Evolutionary conservation across 352 stramenopile genomes (phyloP).

Genomic region (Phytophthora cactorum): DNA sequence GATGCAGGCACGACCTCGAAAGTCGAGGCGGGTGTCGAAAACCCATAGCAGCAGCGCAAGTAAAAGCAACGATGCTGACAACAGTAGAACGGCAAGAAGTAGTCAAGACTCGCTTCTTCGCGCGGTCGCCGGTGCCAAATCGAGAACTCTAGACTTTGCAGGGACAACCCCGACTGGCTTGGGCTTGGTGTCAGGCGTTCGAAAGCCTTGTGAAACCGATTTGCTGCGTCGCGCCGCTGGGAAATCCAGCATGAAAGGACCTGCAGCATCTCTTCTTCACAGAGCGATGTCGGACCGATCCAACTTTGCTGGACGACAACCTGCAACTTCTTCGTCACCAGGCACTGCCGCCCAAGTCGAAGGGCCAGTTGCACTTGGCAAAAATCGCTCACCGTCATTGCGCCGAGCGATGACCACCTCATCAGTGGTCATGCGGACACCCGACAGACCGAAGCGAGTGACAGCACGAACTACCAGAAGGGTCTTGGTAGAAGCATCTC

Average conservation of each 20-base stretch:
- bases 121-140: conserved; percentile 7
- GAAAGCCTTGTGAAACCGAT: conserved; percentile 7
- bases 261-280: conserved; percentile 13
- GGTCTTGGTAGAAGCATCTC: conserved; percentile 79
- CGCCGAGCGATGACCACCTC: conserved; percentile 25
- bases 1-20: conserved; percentile 17
- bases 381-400: conserved; percentile 1
- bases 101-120: conserved; percentile 22
- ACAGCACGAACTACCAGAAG: conserved; percentile 41
- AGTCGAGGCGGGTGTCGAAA: conserved; percentile 29
- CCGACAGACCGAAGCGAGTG: conserved; percentile 73
- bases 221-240: conserved; percentile 16
- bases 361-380: conserved; percentile 4
- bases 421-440: conserved; percentile 76
- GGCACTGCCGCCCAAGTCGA: not conserved
- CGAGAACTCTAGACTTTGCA: conserved; percentile 3
- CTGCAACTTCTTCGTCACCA: conserved; percentile 7
- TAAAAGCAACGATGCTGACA: conserved; percentile 14
- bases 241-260: conserved; percentile 7
- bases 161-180: not conserved
- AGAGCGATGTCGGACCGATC: conserved; percentile 23
- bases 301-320: conserved; percentile 14
- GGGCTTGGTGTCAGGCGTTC: not conserved
- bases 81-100: conserved; percentile 2
- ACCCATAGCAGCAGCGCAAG: conserved; percentile 20